Percentiles rank a stretch among this genome's conserved stretches.
Evolutionary conservation across 108 stramenopile species (phyloP).

Genomic region (Nitzschia sp.): DNA sequence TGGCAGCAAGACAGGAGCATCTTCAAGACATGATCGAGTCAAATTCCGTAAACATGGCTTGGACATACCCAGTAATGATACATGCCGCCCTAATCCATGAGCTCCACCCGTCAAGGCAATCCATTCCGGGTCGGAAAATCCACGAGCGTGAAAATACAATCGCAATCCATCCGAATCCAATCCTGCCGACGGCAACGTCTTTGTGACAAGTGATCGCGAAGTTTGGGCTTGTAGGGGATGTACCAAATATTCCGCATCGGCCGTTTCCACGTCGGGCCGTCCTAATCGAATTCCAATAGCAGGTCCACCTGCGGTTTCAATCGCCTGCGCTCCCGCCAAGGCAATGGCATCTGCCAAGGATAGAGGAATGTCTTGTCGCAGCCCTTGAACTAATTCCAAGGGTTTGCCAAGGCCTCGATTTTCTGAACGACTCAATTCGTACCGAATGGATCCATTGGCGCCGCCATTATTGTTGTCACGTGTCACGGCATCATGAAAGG

Average conservation of each 20-base stretch:
- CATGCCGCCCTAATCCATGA: constrained; percentile 68
- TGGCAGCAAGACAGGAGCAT: constrained; percentile 61
- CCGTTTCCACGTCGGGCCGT: constrained; percentile 34
- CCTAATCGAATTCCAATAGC: constrained; percentile 48
- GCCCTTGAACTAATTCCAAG: constrained; percentile 42
- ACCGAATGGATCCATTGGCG: constrained; percentile 64
- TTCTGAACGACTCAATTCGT: constrained; percentile 58
- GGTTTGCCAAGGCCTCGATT: constrained; percentile 57
- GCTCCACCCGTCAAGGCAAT: constrained; percentile 51
- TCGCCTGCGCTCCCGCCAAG: constrained; percentile 49
- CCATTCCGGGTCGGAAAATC: constrained; percentile 54
- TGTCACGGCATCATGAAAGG: constrained; percentile 70
- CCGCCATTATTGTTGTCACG: constrained; percentile 27
- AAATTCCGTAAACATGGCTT: constrained; percentile 53
- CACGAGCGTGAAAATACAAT: constrained; percentile 51
- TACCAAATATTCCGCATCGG: constrained; percentile 37
- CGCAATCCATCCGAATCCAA: constrained; percentile 62
- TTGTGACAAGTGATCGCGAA: constrained; percentile 41
- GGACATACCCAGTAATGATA: constrained; percentile 57
- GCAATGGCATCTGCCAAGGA: constrained; percentile 66
- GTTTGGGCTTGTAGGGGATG: constrained; percentile 4
- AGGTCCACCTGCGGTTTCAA: constrained; percentile 54
- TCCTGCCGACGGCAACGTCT: constrained; percentile 54
- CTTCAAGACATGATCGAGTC: constrained; percentile 57
- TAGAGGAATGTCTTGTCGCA: neutral